Base-by-base conservation (phyloP, 148 eudicot genomes). In the Chenopodium quinoa region DNA sequence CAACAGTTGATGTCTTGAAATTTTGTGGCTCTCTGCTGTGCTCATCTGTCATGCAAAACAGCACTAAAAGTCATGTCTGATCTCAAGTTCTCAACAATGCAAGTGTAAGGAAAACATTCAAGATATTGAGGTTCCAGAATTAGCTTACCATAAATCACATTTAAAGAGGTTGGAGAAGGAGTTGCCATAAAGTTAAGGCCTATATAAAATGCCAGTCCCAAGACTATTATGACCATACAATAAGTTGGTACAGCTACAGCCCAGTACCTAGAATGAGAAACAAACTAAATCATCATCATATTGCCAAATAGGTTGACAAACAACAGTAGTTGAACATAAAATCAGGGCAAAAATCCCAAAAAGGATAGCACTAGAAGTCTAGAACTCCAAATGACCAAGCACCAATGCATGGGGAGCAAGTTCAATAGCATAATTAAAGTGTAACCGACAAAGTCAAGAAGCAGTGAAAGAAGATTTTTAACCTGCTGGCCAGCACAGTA, bases 181-280 rank as follows among this genome's bases (percentile, higher is more conserved):
- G 98, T 93, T 44, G 87, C 87, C 93, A 92, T 84, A 75, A 95
- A 95, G 89, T 95, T 95, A 71, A 92, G 88, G 83, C 97, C 97
- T 62, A 91, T 95, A 81, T 95, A 95, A 79, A 92, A 93, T 76
- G 78, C 89, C 48, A 95, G 76, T 12, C 87, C 92, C 73, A 92
- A 84, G 68, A 83, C 88, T 78, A 92, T 79, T 63, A 88, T 82
- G 76, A 92, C 94, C 95, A 90, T 90, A 52, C 80, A 83, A 64
- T 90, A 93, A 56, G 92, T 79, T 76, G 98, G 97, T 63, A 91
- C 86, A 50, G 97, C 96, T 84, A 95, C 83, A 50, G 97, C 98
- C 98, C 98, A 95, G 76, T 93, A 92, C 90, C 98, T 95, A 85
- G 83, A 65, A 74, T 70, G 25, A 31, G 7, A 68, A 67, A 29